Evolutionary conservation across 2,329 filamentous ascomycete species (phyloP).

Genomic region (Alternaria consortialis): DNA sequence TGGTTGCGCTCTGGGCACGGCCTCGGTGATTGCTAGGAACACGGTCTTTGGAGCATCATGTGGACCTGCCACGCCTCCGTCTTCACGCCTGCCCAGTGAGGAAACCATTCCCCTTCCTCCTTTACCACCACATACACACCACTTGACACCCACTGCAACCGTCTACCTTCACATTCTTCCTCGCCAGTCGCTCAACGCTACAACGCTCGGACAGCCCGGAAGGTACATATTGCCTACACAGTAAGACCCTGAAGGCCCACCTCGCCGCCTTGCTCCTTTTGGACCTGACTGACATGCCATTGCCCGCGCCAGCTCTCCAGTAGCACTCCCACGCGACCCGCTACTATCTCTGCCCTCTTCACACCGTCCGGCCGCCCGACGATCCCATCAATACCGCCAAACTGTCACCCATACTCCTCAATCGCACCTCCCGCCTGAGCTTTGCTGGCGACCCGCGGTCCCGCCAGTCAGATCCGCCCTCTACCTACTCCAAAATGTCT

Average conservation of each 20-base stretch:
- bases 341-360: constrained; percentile 6
- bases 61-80: constrained; percentile 24
- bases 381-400: constrained; percentile 78
- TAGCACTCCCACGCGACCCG: constrained; percentile 6
- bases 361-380: constrained; percentile 9
- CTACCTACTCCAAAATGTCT: constrained; percentile 43
- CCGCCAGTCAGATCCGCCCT: constrained; percentile 40
- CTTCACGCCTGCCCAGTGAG: constrained; percentile 17
- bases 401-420: constrained; percentile 91
- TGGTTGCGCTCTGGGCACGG: constrained; percentile 15
- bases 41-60: constrained; percentile 25
- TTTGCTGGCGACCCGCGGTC: constrained; percentile 81
- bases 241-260: constrained; percentile 39
- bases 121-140: background rate
- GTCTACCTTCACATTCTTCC: constrained; percentile 4
- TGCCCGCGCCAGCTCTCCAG: background rate
- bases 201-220: constrained; percentile 40
- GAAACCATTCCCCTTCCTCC: constrained; percentile 8
- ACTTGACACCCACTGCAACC: background rate
- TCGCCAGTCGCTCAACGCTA: constrained; percentile 17
- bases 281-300: constrained; percentile 8
- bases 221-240: constrained; percentile 35
- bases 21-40: constrained; percentile 20
- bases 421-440: constrained; percentile 79
- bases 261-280: constrained; percentile 15